Evolutionary conservation across 2,329 filamentous ascomycete genomes (phyloP), one percentile per base, ranked within the genome.

Genomic region (Talaromyces funiculosus): DNA sequence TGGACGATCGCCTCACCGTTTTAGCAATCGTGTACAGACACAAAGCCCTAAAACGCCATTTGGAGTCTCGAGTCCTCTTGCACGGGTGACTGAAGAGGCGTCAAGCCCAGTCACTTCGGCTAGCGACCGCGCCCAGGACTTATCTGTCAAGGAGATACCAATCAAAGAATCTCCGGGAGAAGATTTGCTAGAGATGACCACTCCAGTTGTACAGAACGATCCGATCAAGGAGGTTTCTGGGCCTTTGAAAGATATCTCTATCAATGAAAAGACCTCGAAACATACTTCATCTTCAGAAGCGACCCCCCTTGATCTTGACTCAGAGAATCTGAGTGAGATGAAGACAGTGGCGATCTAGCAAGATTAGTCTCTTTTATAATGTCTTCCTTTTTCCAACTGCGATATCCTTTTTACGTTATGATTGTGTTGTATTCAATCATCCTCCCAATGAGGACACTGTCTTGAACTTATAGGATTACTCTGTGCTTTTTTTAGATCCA

Each of bases 1-100:
- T 60, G 79, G 79, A 38, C 73, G 79, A 26, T 81, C 79, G 24
- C 78, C 79, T 42, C 76, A 81, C 57, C 74, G 78, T 43, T 80
- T 80, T 66, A 72, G 77, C 24, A 71, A 71, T 61, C 73, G 76
- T 40, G 74, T 72, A 26, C 71, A 74, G 24, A 73, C 73, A 29
- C 75, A 76, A 59, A 79, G 77, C 58, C 77, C 77, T 10, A 77
- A 78, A 67, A 77, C 73, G 14, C 71, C 68, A 14, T 74, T 77
- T 40, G 74, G 72, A 24, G 68, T 79, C 38, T 77, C 77, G 9
- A 79, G 77, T 60, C 77, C 77, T 62, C 72, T 79, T 56, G 76
- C 77, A 51, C 76, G 77, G 47, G 77, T 79, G 38, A 77, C 78
- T 9, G 77, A 80, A 64, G 77, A 80, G 61, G 71, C 71, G 9